phyloP scores from a whole-genome alignment of 2,329 filamentous ascomycete genomes.

The Beauveria medogensis region DNA sequence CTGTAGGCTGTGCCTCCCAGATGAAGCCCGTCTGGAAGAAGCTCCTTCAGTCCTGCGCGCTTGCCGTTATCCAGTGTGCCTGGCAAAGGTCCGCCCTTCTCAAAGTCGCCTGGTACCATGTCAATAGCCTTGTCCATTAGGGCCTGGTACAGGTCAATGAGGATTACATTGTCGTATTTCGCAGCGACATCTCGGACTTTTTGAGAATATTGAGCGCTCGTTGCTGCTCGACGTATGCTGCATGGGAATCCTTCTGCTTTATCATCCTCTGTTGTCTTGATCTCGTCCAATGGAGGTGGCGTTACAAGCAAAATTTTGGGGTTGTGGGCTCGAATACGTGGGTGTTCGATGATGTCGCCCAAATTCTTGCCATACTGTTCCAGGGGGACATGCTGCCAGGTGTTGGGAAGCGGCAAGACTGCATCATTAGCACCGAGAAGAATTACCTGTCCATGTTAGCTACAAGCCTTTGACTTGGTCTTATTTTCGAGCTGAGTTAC shows the following conservation, averaged over 20 bases:
- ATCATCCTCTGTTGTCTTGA: conserved; percentile 47
- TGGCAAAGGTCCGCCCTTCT: conserved; percentile 38
- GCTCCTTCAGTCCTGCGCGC: conserved; percentile 40
- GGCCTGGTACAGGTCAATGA: conserved; percentile 73
- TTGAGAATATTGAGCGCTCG: conserved; percentile 50
- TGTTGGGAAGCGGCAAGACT: conserved; percentile 52
- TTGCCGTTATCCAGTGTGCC: conserved; percentile 43
- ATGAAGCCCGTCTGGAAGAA: conserved; percentile 52
- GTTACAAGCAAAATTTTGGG: conserved; percentile 71
- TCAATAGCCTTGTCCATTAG: conserved; percentile 64
- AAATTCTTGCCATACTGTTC: conserved; percentile 68
- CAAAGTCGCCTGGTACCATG: conserved; percentile 49
- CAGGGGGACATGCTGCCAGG: conserved; percentile 70
- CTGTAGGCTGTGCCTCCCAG: conserved; percentile 46
- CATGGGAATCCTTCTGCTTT: conserved; percentile 35
- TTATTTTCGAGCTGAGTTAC: conserved; percentile 28
- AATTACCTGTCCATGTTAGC: conserved; percentile 47
- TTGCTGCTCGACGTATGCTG: conserved; percentile 36
- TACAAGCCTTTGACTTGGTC: not conserved
- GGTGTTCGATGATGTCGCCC: conserved; percentile 62
- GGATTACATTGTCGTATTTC: conserved; percentile 55
- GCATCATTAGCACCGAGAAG: conserved; percentile 92
- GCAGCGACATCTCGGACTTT: conserved; percentile 59
- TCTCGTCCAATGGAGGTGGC: conserved; percentile 76
- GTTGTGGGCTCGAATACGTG: conserved; percentile 58